Percentiles rank a stretch among this genome's conserved stretches.
Conservation (phyloP, 2,329 filamentous ascomycete species). For the Epichloe festucae region DNA sequence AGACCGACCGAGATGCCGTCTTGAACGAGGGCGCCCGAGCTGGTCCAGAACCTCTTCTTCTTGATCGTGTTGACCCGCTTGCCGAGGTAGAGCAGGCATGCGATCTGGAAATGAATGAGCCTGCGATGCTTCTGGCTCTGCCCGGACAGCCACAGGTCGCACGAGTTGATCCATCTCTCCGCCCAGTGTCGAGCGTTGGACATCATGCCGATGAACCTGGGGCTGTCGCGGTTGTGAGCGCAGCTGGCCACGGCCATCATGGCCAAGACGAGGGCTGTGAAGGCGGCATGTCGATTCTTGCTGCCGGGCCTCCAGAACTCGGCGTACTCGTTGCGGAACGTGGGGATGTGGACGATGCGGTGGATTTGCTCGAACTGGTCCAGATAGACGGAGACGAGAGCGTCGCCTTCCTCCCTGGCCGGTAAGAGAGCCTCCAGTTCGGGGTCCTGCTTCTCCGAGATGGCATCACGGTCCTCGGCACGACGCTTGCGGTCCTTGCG, state of each 20-base stretch:
- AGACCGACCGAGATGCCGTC: constrained; percentile 46
- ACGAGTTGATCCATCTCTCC: constrained; percentile 42
- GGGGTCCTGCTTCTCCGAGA: constrained; percentile 33
- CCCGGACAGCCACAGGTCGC: constrained; percentile 38
- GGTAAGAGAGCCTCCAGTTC: constrained; percentile 39
- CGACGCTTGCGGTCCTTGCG: constrained; percentile 41
- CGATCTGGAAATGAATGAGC: constrained; percentile 48
- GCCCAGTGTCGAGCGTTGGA: constrained; percentile 42
- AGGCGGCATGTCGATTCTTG: constrained; percentile 34
- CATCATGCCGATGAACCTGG: constrained; percentile 45
- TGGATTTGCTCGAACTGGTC: constrained; percentile 43
- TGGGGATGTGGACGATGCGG: constrained; percentile 46
- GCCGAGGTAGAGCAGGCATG: constrained; percentile 45
- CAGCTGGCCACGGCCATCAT: constrained; percentile 49
- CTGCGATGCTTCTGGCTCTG: constrained; percentile 50
- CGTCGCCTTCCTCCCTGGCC: constrained; percentile 33
- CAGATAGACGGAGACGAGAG: constrained; percentile 36
- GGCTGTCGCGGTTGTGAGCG: constrained; percentile 36
- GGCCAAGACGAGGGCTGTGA: constrained; percentile 44
- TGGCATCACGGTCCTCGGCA: constrained; percentile 37
- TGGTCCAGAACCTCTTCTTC: constrained; percentile 52
- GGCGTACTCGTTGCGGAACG: constrained; percentile 42
- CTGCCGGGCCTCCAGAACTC: constrained; percentile 38
- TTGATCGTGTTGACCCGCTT: constrained; percentile 51
- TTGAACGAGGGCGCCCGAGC: constrained; percentile 41